Percentiles rank a stretch among this genome's conserved stretches.
Evolutionary conservation across 2,329 filamentous ascomycete species (phyloP).

Genomic region (Ophioceras dolichostomum): DNA sequence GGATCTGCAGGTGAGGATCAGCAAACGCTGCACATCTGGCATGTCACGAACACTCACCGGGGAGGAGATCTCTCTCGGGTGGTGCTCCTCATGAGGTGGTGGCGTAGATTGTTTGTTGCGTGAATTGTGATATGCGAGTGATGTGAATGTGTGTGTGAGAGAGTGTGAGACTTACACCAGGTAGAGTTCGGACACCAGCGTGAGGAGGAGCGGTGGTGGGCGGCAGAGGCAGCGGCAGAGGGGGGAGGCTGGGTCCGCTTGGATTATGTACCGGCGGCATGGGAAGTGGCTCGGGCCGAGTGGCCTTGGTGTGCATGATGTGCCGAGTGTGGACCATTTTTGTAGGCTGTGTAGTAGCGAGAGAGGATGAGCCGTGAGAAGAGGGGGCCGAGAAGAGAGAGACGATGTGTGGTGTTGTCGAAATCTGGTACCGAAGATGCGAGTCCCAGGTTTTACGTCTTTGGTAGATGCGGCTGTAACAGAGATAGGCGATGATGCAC

Average conservation of each 20-base stretch:
- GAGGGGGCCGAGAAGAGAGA: background rate
- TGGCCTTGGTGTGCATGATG: background rate
- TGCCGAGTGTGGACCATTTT: background rate
- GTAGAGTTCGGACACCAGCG: background rate
- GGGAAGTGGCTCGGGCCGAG: background rate
- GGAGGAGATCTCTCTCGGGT: no score
- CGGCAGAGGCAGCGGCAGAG: background rate
- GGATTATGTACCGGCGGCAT: background rate
- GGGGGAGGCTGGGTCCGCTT: background rate
- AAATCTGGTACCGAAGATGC: background rate
- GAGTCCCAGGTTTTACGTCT: no score
- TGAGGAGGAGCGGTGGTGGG: no score
- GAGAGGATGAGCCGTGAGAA: no score
- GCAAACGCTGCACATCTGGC: background rate
- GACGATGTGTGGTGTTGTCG: background rate
- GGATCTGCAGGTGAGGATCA: conserved; percentile 6
- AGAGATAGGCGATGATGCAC: no score
- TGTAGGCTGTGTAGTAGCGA: background rate
- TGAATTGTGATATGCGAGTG: no score
- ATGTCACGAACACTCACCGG: background rate
- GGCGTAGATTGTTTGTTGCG: no score
- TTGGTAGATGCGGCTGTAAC: no score
- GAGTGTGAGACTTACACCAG: background rate
- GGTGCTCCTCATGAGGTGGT: no score
- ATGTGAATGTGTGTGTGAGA: background rate